These are phyloP conservation scores for Coemansia sp. DNA, from an alignment of 192 early-diverging fungal species.

Conservation along the genomic window DNA sequence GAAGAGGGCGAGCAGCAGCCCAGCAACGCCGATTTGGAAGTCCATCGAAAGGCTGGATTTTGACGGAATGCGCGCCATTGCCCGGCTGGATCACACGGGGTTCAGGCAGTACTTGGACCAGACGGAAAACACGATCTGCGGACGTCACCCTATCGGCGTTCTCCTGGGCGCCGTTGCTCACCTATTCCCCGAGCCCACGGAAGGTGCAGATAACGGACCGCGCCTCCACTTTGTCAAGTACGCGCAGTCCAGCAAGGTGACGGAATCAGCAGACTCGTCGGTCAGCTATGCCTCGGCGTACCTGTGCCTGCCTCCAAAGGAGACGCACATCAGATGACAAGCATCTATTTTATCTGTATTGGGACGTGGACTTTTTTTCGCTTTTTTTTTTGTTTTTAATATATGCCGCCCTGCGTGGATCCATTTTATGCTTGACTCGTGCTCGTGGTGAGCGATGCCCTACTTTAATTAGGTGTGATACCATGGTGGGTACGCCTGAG, in stretches of 20 bases:
- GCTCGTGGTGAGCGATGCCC: not conserved
- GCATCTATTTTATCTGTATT: not conserved
- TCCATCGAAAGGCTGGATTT: conserved; percentile 81
- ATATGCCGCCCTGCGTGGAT: too few relatives aligned
- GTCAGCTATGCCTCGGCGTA: conserved; percentile 81
- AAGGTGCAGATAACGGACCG: conserved; percentile 13
- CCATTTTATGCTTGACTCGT: too few relatives aligned
- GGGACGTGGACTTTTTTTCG: not conserved
- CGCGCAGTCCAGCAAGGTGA: conserved; percentile 75
- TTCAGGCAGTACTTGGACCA: conserved; percentile 74
- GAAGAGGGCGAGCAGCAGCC: not conserved
- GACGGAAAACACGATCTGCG: conserved; percentile 95
- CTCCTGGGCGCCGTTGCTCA: conserved; percentile 69
- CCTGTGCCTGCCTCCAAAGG: conserved; percentile 14
- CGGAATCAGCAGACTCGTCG: conserved; percentile 63
- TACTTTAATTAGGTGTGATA: not conserved
- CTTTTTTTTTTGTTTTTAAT: not conserved
- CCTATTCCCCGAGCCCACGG: conserved; percentile 18
- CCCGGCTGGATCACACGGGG: conserved; percentile 57
- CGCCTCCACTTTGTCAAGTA: conserved; percentile 79
- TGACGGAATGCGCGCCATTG: conserved; percentile 81
- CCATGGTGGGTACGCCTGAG: too few relatives aligned
- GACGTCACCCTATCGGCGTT: conserved; percentile 87
- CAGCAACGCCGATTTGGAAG: conserved; percentile 66
- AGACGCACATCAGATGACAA: conserved; percentile 1